A percentile compares a stretch with the other conserved stretches of the same genome.
Evolutionary conservation across 2,329 filamentous ascomycete genomes (phyloP).

Genomic region (Pseudopithomyces chartarum): DNA sequence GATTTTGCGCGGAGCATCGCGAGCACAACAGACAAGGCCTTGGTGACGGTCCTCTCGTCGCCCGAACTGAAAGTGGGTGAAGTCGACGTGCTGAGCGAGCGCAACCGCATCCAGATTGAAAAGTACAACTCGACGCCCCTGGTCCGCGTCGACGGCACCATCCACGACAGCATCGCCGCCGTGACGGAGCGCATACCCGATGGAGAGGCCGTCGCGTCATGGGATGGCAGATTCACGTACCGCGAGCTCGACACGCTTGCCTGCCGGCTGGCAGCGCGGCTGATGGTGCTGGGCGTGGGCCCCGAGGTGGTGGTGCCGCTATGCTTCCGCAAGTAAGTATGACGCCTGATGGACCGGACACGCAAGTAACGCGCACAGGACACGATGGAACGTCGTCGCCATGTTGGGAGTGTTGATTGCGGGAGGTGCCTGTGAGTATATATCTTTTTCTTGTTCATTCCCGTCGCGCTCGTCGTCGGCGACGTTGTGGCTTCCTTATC

Average conservation of each 20-base stretch:
- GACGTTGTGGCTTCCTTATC: constrained; percentile 2
- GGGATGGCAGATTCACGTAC: constrained; percentile 35
- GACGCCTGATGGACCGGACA: not conserved
- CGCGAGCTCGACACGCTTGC: constrained; percentile 21
- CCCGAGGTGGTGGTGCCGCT: constrained; percentile 32
- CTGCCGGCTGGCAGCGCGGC: constrained; percentile 18
- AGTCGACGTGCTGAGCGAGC: constrained; percentile 20
- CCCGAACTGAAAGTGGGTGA: constrained; percentile 11
- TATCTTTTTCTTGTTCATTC: no score
- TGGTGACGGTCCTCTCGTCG: constrained; percentile 15
- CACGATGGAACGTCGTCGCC: constrained; percentile 37
- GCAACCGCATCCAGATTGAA: constrained; percentile 23
- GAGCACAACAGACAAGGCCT: constrained; percentile 23
- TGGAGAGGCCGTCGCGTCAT: constrained; percentile 27
- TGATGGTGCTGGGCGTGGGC: constrained; percentile 26
- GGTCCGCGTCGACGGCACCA: constrained; percentile 16
- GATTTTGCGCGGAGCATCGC: constrained; percentile 33
- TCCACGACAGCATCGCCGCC: constrained; percentile 24
- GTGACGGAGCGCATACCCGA: constrained; percentile 13
- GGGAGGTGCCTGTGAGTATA: constrained; percentile 33
- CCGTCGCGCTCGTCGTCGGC: no score
- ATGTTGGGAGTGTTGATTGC: constrained; percentile 38
- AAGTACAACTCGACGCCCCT: constrained; percentile 26
- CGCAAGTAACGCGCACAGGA: constrained; percentile 21
- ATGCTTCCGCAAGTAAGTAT: constrained; percentile 22